Evolutionary conservation across 2,329 filamentous ascomycete species (phyloP), one percentile per base, ranked within the genome.

Genomic region (Penicillium sumatraense): DNA sequence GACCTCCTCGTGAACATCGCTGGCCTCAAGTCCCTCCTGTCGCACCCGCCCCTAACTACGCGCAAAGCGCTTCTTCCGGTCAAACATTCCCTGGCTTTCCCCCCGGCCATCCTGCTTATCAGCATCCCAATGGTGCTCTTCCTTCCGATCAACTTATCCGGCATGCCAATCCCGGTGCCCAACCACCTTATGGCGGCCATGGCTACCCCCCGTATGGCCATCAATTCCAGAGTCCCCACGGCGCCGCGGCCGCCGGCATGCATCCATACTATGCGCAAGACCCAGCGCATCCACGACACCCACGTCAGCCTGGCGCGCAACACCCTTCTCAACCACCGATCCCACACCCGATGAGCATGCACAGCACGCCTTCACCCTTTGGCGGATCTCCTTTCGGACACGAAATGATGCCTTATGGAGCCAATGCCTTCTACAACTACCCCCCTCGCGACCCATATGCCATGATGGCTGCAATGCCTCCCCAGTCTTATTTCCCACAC

Each of bases 21-120:
- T 76, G 73, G 72, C 66, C 68, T 5, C 21, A n/a, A 26, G 40
- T 26, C 3, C 71, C 68, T 10, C 42, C 26, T 2, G 26, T 31
- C 16, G n/a, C 42, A 3, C 42, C 42, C 20, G 64, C 62, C 20
- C 57, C 65, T 41, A 68, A 69, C n/a, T 79, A 79, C 59, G 61
- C 73, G 14, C 72, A 69, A 21, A 77, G 73, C 57, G 61, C 70
- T 38, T 75, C 75, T 8, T 77, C 76, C 5, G 75, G 70, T 10
- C 74, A 72, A 33, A 71, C 73, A 21, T 77, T 74, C 49, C 62
- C 63, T 21, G 33, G 49, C 50, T 60, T 64, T 40, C 75, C 72
- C 55, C 69, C 70, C 18, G 67, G 68, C 31, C 71, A 72, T 60
- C 56, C 48, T 41, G 63, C 58, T 13, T 72, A 66, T 49, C 52